These are phyloP conservation scores for Somion occarium DNA, from an alignment of 1,284 basidiomycete genomes.

Conservation along the genomic window DNA sequence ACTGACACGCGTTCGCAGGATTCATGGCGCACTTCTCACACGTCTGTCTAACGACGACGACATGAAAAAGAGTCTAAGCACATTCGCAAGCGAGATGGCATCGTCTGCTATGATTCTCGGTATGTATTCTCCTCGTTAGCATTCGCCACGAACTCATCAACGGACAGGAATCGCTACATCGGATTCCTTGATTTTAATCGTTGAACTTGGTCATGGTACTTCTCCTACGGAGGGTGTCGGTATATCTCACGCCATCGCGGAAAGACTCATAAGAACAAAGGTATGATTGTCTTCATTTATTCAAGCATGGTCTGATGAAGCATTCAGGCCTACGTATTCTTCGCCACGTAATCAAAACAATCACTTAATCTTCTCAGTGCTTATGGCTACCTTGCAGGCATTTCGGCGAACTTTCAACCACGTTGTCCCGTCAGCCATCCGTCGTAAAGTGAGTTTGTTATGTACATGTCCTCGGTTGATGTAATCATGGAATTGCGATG, in stretches of 20 bases:
- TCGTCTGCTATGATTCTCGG: slow-evolving; percentile 86
- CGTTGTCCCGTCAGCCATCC: slow-evolving; percentile 65
- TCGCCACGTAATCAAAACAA: slow-evolving; percentile 78
- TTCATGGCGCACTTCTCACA: slow-evolving; percentile 81
- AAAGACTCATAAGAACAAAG: slow-evolving; percentile 73
- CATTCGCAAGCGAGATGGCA: slow-evolving; percentile 92
- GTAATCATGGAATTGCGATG: no score
- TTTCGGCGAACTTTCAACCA: slow-evolving; percentile 64
- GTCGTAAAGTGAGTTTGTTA: slow-evolving; percentile 72
- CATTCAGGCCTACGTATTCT: slow-evolving; percentile 76
- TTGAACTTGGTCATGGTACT: slow-evolving; percentile 89
- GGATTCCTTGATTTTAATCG: slow-evolving; percentile 77
- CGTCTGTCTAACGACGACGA: slow-evolving; percentile 92
- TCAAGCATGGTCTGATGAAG: neutral
- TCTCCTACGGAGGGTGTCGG: slow-evolving; percentile 85
- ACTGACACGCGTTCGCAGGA: no score
- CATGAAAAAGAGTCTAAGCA: slow-evolving; percentile 83
- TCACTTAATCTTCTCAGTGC: no score
- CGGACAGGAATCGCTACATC: slow-evolving; percentile 66
- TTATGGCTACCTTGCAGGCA: slow-evolving; percentile 59
- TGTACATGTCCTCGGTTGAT: no score
- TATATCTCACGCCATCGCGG: slow-evolving; percentile 89
- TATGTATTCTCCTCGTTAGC: no score
- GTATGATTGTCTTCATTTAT: slow-evolving; percentile 45
- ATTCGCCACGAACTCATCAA: no score